phyloP scores from a whole-genome alignment of 805 yeast genomes.

The Komagataella ulmi region DNA sequence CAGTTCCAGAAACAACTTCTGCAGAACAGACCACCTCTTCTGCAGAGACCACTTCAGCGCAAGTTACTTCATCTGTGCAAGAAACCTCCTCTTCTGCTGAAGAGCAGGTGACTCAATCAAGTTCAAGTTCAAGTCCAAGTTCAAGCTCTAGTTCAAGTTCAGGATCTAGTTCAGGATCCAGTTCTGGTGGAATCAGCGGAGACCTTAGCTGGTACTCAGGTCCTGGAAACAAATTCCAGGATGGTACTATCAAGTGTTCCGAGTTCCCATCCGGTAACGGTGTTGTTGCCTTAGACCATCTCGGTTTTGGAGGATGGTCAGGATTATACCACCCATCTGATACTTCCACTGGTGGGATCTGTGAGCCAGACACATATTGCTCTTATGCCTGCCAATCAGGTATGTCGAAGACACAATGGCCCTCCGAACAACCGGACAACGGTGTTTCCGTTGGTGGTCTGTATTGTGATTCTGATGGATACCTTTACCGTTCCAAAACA shows the following conservation, averaged over 20 bases:
- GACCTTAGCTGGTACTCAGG: slow-evolving; percentile 41
- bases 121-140: slow-evolving; percentile 16
- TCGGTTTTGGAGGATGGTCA: slow-evolving; percentile 75
- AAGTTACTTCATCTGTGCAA: slow-evolving; percentile 9
- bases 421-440: slow-evolving; percentile 46
- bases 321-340: slow-evolving; percentile 39
- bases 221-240: slow-evolving; percentile 54
- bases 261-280: slow-evolving; percentile 75
- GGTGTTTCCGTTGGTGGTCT: slow-evolving; percentile 70
- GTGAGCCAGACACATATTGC: slow-evolving; percentile 59
- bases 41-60: slow-evolving; percentile 2
- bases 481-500: slow-evolving; percentile 46
- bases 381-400: slow-evolving; percentile 72
- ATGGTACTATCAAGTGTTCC: slow-evolving; percentile 57
- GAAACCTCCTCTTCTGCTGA: slow-evolving; percentile 11
- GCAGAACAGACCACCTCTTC: slow-evolving; percentile 1
- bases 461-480: slow-evolving; percentile 38
- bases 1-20: slow-evolving; percentile 13
- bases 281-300: slow-evolving; percentile 60
- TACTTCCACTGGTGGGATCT: slow-evolving; percentile 37
- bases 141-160: slow-evolving; percentile 13
- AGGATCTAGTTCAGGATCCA: slow-evolving; percentile 14
- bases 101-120: slow-evolving; percentile 12
- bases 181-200: slow-evolving; percentile 30
- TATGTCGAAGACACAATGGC: slow-evolving; percentile 78